These are phyloP conservation scores for Botrytis sinoallii DNA, from an alignment of 2,329 filamentous ascomycete genomes.

Conservation along the genomic window DNA sequence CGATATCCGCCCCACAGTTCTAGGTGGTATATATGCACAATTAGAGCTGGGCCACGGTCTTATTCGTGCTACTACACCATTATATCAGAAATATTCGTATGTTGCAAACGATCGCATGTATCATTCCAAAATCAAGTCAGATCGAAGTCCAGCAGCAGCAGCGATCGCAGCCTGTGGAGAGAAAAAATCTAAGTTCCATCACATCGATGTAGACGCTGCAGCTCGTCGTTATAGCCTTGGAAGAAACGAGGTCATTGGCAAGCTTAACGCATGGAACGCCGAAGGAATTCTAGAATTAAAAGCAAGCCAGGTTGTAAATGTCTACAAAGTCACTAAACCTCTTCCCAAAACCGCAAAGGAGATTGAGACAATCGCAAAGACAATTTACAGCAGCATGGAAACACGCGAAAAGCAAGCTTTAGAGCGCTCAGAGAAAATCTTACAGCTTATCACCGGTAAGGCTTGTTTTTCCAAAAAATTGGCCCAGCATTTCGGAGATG, in stretches of 20 bases:
- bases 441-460: conserved; percentile 50
- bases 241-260: conserved; percentile 50
- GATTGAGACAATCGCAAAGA: conserved; percentile 45
- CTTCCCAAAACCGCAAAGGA: conserved; percentile 45
- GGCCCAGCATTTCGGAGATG: conserved; percentile 57
- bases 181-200: conserved; percentile 43
- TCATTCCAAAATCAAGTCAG: conserved; percentile 35
- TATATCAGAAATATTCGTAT: conserved; percentile 56
- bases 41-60: conserved; percentile 57
- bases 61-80: conserved; percentile 54
- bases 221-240: conserved; percentile 37
- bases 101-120: conserved; percentile 39
- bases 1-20: conserved; percentile 51
- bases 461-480: conserved; percentile 52
- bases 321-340: conserved; percentile 49
- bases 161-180: conserved; percentile 45
- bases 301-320: conserved; percentile 50
- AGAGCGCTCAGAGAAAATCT: conserved; percentile 48
- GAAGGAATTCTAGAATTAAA: conserved; percentile 49
- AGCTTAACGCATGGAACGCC: conserved; percentile 54
- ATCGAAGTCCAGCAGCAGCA: conserved; percentile 43
- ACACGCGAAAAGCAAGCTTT: conserved; percentile 53
- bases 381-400: conserved; percentile 51
- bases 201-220: conserved; percentile 49
- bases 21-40: conserved; percentile 56